These are phyloP conservation scores for Corynespora cassiicola DNA, from an alignment of 2,329 filamentous ascomycete species.

Conservation along the genomic window DNA sequence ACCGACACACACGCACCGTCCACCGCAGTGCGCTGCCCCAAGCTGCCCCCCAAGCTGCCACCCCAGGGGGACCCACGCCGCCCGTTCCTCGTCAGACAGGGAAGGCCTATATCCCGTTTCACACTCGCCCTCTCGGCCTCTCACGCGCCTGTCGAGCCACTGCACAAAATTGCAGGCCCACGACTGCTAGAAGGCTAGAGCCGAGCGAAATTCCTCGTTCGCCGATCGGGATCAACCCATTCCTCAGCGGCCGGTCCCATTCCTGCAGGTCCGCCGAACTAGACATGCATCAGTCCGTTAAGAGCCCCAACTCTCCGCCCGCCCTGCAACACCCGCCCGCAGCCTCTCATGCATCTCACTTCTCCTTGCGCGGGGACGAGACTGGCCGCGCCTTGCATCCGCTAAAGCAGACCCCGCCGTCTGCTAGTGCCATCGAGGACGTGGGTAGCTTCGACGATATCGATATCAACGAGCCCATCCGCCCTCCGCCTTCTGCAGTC, in stretches of 20 bases:
- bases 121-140: conserved; percentile 27
- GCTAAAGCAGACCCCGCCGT: conserved; percentile 30
- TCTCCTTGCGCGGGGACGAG: conserved; percentile 32
- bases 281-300: conserved; percentile 18
- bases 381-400: conserved; percentile 21
- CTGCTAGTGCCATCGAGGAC: conserved; percentile 24
- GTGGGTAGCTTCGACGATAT: conserved; percentile 38
- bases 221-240: conserved; percentile 19
- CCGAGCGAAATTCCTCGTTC: conserved; percentile 23
- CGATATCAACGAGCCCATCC: conserved; percentile 35
- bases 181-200: conserved; percentile 17
- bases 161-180: conserved; percentile 21
- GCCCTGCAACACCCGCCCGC: conserved; percentile 28
- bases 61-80: conserved; percentile 4
- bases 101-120: conserved; percentile 32
- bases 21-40: too few relatives aligned
- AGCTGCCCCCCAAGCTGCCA: too few relatives aligned
- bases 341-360: conserved; percentile 37
- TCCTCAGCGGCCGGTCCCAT: conserved; percentile 19
- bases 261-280: conserved; percentile 18
- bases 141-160: conserved; percentile 18
- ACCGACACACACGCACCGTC: too few relatives aligned
- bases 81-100: conserved; percentile 15
- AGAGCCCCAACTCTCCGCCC: conserved; percentile 28
- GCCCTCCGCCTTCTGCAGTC: conserved; percentile 42